These are phyloP conservation scores for Alternaria arborescens DNA, from an alignment of 2,329 filamentous ascomycete genomes.

Conservation along the genomic window DNA sequence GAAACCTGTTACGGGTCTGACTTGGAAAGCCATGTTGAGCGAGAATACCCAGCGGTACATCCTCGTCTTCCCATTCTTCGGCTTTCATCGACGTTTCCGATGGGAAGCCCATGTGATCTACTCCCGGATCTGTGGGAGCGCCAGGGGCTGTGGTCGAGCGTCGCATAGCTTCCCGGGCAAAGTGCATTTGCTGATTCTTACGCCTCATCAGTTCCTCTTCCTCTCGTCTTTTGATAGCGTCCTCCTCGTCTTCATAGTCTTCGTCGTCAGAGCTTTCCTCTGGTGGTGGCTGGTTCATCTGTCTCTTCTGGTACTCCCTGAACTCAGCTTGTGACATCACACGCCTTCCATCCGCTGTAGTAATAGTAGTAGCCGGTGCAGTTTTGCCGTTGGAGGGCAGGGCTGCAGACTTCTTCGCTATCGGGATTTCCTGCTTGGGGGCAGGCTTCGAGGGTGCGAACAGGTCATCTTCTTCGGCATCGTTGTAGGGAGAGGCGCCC, in stretches of 20 bases:
- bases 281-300: slow-evolving; percentile 34
- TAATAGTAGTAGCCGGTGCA: slow-evolving; percentile 17
- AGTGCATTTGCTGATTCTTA: slow-evolving; percentile 46
- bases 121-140: slow-evolving; percentile 25
- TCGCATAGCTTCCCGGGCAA: slow-evolving; percentile 46
- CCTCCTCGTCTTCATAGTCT: slow-evolving; percentile 51
- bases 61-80: slow-evolving; percentile 51
- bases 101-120: slow-evolving; percentile 43
- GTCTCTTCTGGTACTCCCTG: slow-evolving; percentile 40
- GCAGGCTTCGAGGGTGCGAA: slow-evolving; percentile 33
- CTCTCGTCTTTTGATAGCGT: slow-evolving; percentile 43
- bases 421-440: slow-evolving; percentile 13
- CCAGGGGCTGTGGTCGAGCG: slow-evolving; percentile 45
- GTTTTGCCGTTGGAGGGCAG: slow-evolving; percentile 22
- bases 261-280: slow-evolving; percentile 45
- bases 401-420: slow-evolving; percentile 16
- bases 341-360: slow-evolving; percentile 26
- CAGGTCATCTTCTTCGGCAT: slow-evolving; percentile 44
- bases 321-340: slow-evolving; percentile 49
- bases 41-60: slow-evolving; percentile 51
- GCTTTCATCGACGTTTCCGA: slow-evolving; percentile 48
- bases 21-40: slow-evolving; percentile 49
- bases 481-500: slow-evolving; percentile 25
- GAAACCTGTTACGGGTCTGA: slow-evolving; percentile 34
- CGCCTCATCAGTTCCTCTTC: slow-evolving; percentile 45